phyloP scores from a whole-genome alignment of 805 yeast species.

The Starmerella cellae region DNA sequence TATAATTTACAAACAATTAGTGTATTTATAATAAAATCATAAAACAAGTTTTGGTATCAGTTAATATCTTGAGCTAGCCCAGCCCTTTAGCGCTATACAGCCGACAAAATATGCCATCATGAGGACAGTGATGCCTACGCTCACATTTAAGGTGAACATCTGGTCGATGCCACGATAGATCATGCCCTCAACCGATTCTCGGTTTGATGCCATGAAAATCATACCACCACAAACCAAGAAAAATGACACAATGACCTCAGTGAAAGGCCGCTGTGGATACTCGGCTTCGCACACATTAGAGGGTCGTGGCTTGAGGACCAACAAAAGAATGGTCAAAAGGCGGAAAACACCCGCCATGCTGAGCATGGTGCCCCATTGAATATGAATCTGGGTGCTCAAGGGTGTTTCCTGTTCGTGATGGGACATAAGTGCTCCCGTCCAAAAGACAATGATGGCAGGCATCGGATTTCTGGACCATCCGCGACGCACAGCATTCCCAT shows the following conservation, averaged over 20 bases:
- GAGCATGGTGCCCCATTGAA: constrained; percentile 84
- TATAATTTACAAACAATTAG: not conserved
- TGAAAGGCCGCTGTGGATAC: constrained; percentile 60
- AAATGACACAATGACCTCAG: constrained; percentile 71
- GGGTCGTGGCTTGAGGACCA: constrained; percentile 28
- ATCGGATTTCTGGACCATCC: constrained; percentile 80
- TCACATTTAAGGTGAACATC: constrained; percentile 83
- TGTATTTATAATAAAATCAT: too few species aligned
- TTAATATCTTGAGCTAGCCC: constrained; percentile 15
- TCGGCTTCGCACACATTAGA: constrained; percentile 22
- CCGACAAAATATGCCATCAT: constrained; percentile 82
- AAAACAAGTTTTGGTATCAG: not conserved
- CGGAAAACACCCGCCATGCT: constrained; percentile 75
- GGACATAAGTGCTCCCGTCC: constrained; percentile 95
- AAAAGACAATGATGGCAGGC: constrained; percentile 83
- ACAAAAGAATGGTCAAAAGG: constrained; percentile 44
- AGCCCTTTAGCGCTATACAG: constrained; percentile 36
- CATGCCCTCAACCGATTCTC: constrained; percentile 68
- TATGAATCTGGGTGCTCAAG: constrained; percentile 66
- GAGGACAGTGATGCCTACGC: constrained; percentile 64
- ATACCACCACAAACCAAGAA: constrained; percentile 77
- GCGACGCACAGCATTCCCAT: constrained; percentile 5
- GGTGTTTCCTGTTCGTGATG: constrained; percentile 77
- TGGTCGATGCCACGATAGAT: constrained; percentile 70
- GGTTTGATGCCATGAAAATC: constrained; percentile 84